Conservation (phyloP, 2,329 filamentous ascomycete genomes). For the Colletotrichum sp. region DNA sequence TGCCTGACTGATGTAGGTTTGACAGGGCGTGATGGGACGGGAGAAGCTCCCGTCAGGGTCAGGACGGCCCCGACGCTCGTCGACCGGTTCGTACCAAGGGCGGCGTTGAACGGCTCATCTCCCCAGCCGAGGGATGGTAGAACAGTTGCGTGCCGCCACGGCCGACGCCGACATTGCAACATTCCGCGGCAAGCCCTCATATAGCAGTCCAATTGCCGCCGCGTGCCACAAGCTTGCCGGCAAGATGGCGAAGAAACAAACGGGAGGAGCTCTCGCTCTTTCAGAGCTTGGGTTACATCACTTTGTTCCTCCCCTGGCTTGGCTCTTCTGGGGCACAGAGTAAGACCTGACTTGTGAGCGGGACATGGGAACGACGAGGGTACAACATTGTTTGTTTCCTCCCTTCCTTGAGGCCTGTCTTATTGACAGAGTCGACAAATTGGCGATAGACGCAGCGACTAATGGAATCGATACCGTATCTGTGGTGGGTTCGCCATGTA, state of each 20-base stretch:
- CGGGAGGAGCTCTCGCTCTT: neutral
- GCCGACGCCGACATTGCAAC: constrained; percentile 1
- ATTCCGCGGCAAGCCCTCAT: neutral
- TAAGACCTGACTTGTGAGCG: neutral
- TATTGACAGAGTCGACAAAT: neutral
- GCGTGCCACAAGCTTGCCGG: neutral
- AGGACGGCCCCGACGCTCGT: neutral
- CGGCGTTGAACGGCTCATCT: constrained; percentile 1
- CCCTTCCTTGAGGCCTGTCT: neutral
- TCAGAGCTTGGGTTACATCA: neutral
- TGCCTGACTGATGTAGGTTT: constrained; percentile 7
- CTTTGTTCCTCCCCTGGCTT: neutral
- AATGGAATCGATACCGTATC: neutral
- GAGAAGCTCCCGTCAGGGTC: neutral
- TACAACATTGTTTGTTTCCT: neutral
- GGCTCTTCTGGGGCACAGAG: neutral
- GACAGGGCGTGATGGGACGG: constrained; percentile 18
- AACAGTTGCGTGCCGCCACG: constrained; percentile 11
- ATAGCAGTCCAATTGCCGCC: neutral
- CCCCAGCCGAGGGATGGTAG: constrained; percentile 3
- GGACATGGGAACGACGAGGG: neutral
- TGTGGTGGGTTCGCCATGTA: neutral
- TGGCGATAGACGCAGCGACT: neutral
- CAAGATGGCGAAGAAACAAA: neutral
- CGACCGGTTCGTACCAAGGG: neutral